Percentiles rank a stretch among this genome's conserved stretches.
These are phyloP conservation scores for Martiniozyma abietophila DNA, from an alignment of 805 yeast genomes.

Conservation along the genomic window DNA sequence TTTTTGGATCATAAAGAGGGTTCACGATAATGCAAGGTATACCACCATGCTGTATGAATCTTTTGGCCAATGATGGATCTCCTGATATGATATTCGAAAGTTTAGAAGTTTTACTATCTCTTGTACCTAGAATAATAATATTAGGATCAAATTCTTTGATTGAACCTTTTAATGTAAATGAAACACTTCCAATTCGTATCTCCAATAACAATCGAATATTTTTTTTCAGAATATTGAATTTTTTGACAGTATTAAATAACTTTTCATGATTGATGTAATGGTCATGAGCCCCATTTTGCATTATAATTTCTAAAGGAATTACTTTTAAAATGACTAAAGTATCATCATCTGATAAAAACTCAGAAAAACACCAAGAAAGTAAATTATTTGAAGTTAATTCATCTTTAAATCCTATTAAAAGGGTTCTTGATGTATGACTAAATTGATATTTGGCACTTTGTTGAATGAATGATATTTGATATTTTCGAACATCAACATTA, in stretches of 20 bases:
- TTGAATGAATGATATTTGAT: conserved; percentile 32
- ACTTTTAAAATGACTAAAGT: conserved; percentile 37
- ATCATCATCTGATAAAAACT: conserved; percentile 36
- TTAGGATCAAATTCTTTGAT: conserved; percentile 38
- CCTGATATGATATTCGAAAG: conserved; percentile 27
- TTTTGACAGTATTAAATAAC: conserved; percentile 25
- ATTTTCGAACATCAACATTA: conserved; percentile 21
- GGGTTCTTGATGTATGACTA: conserved; percentile 30
- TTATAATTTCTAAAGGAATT: conserved; percentile 25
- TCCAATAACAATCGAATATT: conserved; percentile 35
- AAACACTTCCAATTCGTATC: conserved; percentile 34
- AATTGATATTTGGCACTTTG: conserved; percentile 24
- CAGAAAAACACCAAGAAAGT: conserved; percentile 36
- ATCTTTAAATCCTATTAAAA: conserved; percentile 34
- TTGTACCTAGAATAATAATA: conserved; percentile 36
- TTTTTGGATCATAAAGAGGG: conserved; percentile 22
- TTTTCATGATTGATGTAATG: conserved; percentile 29
- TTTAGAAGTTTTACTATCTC: conserved; percentile 29
- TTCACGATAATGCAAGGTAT: conserved; percentile 39
- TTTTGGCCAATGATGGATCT: conserved; percentile 39
- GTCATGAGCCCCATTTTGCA: conserved; percentile 15
- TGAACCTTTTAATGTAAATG: conserved; percentile 31
- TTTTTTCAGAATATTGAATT: conserved; percentile 27
- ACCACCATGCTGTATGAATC: conserved; percentile 36
- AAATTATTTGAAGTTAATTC: conserved; percentile 34